Evolutionary conservation across 768 basidiomycete species (phyloP).

Genomic region (Punctularia strigosozonata): DNA sequence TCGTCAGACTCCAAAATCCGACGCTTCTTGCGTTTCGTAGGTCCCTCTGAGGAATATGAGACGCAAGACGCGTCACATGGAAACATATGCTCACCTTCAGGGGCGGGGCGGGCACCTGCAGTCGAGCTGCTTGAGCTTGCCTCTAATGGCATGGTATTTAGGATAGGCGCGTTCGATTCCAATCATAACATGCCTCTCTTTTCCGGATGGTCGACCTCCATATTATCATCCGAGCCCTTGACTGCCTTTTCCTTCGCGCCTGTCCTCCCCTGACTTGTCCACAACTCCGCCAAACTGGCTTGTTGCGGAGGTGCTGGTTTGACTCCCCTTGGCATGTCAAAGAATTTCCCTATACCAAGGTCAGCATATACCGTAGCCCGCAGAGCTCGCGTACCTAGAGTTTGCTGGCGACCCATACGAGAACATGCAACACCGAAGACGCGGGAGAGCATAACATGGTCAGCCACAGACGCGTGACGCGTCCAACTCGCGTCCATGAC

Average conservation of each 20-base stretch:
- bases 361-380: too few relatives aligned
- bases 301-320: constrained; percentile 67
- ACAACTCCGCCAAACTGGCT: constrained; percentile 67
- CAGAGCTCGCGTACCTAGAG: constrained; percentile 57
- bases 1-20: constrained; percentile 23
- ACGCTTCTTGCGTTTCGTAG: constrained; percentile 18
- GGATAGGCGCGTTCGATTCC: too few relatives aligned
- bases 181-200: too few relatives aligned
- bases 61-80: neutral
- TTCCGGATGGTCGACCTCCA: neutral
- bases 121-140: constrained; percentile 29
- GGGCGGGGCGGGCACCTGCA: constrained; percentile 12
- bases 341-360: constrained; percentile 62
- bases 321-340: constrained; percentile 56
- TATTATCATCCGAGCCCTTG: neutral
- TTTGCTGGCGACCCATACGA: constrained; percentile 63
- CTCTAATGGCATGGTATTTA: too few relatives aligned
- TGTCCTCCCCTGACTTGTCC: constrained; percentile 36
- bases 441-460: neutral
- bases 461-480: constrained; percentile 4
- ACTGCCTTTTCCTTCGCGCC: constrained; percentile 2
- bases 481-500: too few relatives aligned
- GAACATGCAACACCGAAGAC: too few relatives aligned
- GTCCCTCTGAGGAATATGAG: constrained; percentile 4
- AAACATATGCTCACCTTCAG: constrained; percentile 5